phyloP scores from a whole-genome alignment of 2,329 filamentous ascomycete genomes.

The Xenoacremonium recifei region DNA sequence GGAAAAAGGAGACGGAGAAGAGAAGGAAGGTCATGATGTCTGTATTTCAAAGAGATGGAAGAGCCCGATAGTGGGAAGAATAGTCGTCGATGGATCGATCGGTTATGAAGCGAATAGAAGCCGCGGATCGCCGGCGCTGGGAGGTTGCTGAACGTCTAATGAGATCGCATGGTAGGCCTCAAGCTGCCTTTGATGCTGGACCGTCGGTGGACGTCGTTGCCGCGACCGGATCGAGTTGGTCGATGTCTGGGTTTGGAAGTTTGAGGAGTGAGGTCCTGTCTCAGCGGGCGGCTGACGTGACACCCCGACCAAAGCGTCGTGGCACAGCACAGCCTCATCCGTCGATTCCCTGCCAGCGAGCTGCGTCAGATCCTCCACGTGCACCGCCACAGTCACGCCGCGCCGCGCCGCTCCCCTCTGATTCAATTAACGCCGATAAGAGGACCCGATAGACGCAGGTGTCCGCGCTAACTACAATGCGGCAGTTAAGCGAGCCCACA shows the following conservation, averaged over 20 bases:
- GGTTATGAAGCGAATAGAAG: slow-evolving; percentile 4
- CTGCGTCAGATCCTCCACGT: too few relatives aligned
- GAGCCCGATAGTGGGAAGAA: slow-evolving; percentile 3
- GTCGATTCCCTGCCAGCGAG: too few relatives aligned
- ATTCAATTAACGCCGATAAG: slow-evolving; percentile 21
- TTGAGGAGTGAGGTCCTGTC: slow-evolving; percentile 11
- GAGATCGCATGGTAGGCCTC: slow-evolving; percentile 5
- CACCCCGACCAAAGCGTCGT: slow-evolving; percentile 7
- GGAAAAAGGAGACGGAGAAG: slow-evolving; percentile 71
- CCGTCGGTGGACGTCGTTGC: slow-evolving; percentile 2
- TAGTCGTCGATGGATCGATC: slow-evolving; percentile 1
- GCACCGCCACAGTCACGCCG: slow-evolving; percentile 22
- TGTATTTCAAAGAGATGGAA: slow-evolving; percentile 1
- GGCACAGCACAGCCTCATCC: slow-evolving; percentile 17
- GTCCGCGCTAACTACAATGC: slow-evolving; percentile 26
- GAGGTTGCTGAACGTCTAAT: slow-evolving; percentile 2
- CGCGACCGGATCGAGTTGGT: slow-evolving; percentile 8
- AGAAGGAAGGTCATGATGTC: slow-evolving; percentile 73
- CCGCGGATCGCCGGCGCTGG: slow-evolving; percentile 5
- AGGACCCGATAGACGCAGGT: slow-evolving; percentile 9
- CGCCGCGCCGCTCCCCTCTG: too few relatives aligned
- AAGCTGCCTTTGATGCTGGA: neutral
- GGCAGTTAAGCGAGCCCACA: slow-evolving; percentile 40
- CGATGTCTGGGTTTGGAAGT: too few relatives aligned
- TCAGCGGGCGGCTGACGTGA: slow-evolving; percentile 24